Base-by-base conservation (phyloP, 345 rosid genomes). In the Citrus hindsii region DNA sequence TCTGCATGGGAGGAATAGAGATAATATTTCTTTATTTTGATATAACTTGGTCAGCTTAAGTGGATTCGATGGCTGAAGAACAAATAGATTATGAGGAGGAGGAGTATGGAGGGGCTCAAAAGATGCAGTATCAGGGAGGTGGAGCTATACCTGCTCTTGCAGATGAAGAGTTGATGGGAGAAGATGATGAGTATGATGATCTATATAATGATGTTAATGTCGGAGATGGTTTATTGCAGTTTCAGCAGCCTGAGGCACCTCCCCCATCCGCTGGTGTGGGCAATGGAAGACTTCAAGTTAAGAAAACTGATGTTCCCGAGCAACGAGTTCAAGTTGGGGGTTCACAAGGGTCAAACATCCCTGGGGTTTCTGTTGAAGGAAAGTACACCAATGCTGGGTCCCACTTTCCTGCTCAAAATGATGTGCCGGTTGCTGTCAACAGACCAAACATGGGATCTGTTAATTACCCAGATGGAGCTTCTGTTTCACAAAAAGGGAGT, bases 161-260 rank as follows among this genome's bases (percentile, higher is more conserved):
- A 5, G 97, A 93, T 82, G 97, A 88, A 81, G 97, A 91, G 73
- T 63, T 90, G 59, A 85, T 92, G 81, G 95, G 90, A 60, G 92
- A 89, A 80, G 97, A 93, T 79, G 97, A 93, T 79, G 97, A 93
- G 71, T 93, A 88, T 65, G 97, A 91, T 81, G 97, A 93, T 85
- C 92, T 93, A 21, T 93, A 93, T 70, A 93, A 92, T 68, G 96
- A 93, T 86, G 96, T 93, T 51, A 93, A 93, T 81, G 95, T 93
- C 22, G 97, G 97, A 30, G 97, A 91, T 82, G 87, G 90, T 80
- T 90, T 91, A 77, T 79, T 85, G 76, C 93, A 88, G 79, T 87
- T 88, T 85, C 95, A 88, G 63, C 87, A 76, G 60, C 55, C 89
- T 75, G 91, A 88, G 80, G 56, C 81, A 56, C 88, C 93, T 35